phyloP scores from a whole-genome alignment of 768 basidiomycete species.

The Lactarius vividus region DNA sequence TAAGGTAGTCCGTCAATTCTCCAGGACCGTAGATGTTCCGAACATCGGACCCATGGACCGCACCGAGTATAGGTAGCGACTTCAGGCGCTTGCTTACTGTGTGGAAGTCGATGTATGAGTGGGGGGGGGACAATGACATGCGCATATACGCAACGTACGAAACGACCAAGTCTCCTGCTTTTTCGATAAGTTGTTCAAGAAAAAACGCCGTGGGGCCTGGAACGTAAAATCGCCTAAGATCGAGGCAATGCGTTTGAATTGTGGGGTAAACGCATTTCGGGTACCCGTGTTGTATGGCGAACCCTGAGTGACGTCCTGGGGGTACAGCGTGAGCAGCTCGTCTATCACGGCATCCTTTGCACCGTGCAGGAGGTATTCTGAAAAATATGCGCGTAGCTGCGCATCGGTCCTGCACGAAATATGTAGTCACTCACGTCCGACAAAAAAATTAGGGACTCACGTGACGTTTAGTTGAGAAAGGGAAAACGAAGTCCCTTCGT shows the following conservation, averaged over 20 bases:
- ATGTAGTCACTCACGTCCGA: too few relatives aligned
- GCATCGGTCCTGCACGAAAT: conserved; percentile 20
- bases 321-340: conserved; percentile 20
- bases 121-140: background rate
- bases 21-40: conserved; percentile 15
- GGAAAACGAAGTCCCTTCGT: conserved; percentile 32
- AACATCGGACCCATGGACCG: conserved; percentile 24
- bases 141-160: conserved; percentile 31
- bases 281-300: conserved; percentile 34
- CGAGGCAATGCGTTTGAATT: conserved; percentile 42
- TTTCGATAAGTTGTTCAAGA: conserved; percentile 34
- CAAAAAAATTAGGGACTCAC: conserved; percentile 13
- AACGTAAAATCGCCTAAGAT: conserved; percentile 39
- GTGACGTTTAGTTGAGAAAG: conserved; percentile 31
- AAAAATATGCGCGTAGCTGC: conserved; percentile 21
- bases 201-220: conserved; percentile 38
- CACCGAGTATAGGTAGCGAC: conserved; percentile 32
- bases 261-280: conserved; percentile 31
- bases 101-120: background rate
- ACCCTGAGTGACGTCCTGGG: conserved; percentile 29
- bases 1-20: conserved; percentile 26
- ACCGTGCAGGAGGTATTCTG: conserved; percentile 4
- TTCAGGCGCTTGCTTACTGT: conserved; percentile 38
- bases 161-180: conserved; percentile 37
- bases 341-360: conserved; percentile 18